phyloP scores from a whole-genome alignment of 129 eudicot genomes.

The Smallanthus sonchifolius region DNA sequence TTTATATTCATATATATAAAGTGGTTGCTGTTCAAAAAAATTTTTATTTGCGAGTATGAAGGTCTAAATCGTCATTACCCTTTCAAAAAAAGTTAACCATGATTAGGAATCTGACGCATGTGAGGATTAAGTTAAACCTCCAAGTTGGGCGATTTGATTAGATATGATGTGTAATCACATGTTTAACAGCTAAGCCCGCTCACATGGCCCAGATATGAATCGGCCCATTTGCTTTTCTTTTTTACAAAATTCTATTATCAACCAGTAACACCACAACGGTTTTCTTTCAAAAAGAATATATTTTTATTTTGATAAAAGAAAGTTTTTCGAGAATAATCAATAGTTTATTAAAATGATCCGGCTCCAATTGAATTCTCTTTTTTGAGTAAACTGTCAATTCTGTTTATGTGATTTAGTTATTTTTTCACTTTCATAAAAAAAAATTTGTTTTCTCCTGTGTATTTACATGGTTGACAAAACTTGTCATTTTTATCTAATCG shows the following conservation, averaged over 20 bases:
- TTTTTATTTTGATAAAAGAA: not conserved
- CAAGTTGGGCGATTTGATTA: constrained; percentile 32
- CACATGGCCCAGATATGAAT: constrained; percentile 39
- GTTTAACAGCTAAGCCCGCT: constrained; percentile 33
- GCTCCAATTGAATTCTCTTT: not conserved
- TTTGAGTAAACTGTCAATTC: too few relatives aligned
- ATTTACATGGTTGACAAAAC: too few relatives aligned
- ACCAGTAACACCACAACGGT: not conserved
- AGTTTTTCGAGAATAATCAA: not conserved
- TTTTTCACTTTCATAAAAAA: too few relatives aligned
- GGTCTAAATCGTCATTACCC: constrained; percentile 30
- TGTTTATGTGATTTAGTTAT: too few relatives aligned
- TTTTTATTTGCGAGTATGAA: not conserved
- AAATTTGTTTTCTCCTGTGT: too few relatives aligned
- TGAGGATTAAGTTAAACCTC: constrained; percentile 23
- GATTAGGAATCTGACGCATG: constrained; percentile 29
- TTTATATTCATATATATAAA: too few relatives aligned
- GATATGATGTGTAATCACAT: constrained; percentile 33
- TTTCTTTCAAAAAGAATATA: not conserved
- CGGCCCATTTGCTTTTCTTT: constrained; percentile 2
- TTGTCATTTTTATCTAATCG: too few relatives aligned
- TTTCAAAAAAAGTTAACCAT: too few relatives aligned
- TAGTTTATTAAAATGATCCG: not conserved
- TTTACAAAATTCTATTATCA: not conserved
- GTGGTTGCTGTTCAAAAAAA: too few relatives aligned